Percentiles rank a stretch among this genome's conserved stretches.
These are phyloP conservation scores for Trichoderma citrinoviride DNA, from an alignment of 2,329 filamentous ascomycete species.

Conservation along the genomic window DNA sequence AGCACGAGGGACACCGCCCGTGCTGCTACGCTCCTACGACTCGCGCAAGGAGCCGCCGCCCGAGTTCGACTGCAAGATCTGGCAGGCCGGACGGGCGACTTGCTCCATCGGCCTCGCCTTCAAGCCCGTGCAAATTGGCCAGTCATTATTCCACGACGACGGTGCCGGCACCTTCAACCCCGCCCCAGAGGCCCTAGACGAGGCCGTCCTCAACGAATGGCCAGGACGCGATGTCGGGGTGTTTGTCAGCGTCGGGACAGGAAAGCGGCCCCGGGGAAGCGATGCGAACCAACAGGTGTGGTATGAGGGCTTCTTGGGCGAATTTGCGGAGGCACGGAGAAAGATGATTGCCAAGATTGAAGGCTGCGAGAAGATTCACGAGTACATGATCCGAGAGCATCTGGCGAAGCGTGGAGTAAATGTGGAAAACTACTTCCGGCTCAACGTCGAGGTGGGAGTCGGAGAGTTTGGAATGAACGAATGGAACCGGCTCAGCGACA, in stretches of 20 bases:
- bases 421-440: conserved; percentile 85
- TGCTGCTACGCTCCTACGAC: conserved; percentile 87
- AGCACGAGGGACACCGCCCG: conserved; percentile 62
- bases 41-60: conserved; percentile 87
- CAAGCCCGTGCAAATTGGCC: conserved; percentile 91
- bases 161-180: conserved; percentile 91
- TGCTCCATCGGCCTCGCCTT: conserved; percentile 88
- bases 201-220: conserved; percentile 91
- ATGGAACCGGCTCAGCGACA: conserved; percentile 90
- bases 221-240: conserved; percentile 89
- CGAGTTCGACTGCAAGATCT: conserved; percentile 92
- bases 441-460: conserved; percentile 96
- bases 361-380: conserved; percentile 87
- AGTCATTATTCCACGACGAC: conserved; percentile 92
- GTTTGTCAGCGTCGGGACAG: conserved; percentile 92
- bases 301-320: conserved; percentile 92
- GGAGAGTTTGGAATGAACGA: conserved; percentile 99
- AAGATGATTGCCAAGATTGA: conserved; percentile 90
- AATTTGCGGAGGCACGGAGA: conserved; percentile 85
- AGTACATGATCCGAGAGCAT: conserved; percentile 77
- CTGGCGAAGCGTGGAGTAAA: conserved; percentile 76
- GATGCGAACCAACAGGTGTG: conserved; percentile 74
- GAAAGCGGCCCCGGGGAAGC: conserved; percentile 66
- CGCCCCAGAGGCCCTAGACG: conserved; percentile 78
- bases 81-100: conserved; percentile 95